Base-by-base conservation (phyloP, 208 protist species). In the Leishmania tropica region DNA sequence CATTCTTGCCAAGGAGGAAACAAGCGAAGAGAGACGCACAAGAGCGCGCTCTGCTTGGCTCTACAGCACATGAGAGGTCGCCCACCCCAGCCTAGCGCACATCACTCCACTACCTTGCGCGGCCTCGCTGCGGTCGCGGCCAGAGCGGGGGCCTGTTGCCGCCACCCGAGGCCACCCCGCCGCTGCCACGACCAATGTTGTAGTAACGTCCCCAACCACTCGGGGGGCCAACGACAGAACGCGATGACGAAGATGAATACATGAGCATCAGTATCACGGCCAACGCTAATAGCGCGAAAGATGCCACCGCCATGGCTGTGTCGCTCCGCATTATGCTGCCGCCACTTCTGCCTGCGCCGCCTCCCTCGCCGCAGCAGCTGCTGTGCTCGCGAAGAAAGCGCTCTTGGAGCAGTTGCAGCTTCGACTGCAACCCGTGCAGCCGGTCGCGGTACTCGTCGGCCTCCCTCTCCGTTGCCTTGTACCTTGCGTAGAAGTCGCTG, bases 51-150 rank as follows among this genome's bases (percentile, higher is more conserved):
- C 40, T 7, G 45, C 35, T 72, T n/a, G 17, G 31, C 28, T 21
- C 40, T 47, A n/a, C 37, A 47, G 21, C 35, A 11, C 11, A 24
- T 24, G 65, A 45, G 40, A 13, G 40, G 37, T 15, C 13, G 17
- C 7, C 28, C 67, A 42, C 19, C 6, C 31, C 67, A 10, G 0
- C 37, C 21, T 47, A 17, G 45, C 70, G 45, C 70, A 45, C 70
- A 28, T 47, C 70, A 7, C 45, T 17, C 45, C 19, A 60, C 13
- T 35, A 53, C 53, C 56, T 60, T 65, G 40, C 37, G 56, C 75
- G 75, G 21, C 75, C 75, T 48, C 75, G 75, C 56, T 78, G 75
- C 21, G 51, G 75, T 35, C 56, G 75, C 75, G 7, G 15, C 56
- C 24, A 11, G 11, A 24, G 56, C 7, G 42, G 56, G 10, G 56